Conservation (phyloP, 2,329 filamentous ascomycete genomes). For the Fusarium oxysporum region DNA sequence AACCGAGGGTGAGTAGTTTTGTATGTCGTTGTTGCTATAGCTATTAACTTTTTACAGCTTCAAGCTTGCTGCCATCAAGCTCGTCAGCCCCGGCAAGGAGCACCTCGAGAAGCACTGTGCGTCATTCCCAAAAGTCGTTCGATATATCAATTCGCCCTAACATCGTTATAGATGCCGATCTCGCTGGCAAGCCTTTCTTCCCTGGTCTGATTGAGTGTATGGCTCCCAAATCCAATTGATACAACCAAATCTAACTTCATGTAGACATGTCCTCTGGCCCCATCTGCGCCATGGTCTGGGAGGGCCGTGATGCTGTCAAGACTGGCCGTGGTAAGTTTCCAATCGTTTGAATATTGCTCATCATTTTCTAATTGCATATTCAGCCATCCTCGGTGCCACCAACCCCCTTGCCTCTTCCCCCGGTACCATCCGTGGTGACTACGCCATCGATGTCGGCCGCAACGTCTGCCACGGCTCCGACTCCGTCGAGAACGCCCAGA, state of each 20-base stretch:
- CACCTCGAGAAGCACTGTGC: constrained; percentile 97
- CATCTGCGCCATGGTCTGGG: constrained; percentile 99
- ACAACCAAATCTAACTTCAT: constrained; percentile 15
- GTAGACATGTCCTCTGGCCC: constrained; percentile 96
- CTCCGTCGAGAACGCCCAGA: constrained; percentile 98
- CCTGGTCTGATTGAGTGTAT: constrained; percentile 89
- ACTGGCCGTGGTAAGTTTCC: constrained; percentile 83
- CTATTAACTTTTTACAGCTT: constrained; percentile 67
- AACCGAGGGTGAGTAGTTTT: constrained; percentile 77
- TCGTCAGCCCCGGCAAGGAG: constrained; percentile 86
- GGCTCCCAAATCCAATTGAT: constrained; percentile 48
- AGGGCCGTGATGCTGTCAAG: constrained; percentile 99
- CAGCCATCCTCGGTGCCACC: constrained; percentile 95
- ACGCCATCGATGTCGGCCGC: constrained; percentile 83
- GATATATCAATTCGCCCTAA: constrained; percentile 42
- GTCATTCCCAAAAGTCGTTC: constrained; percentile 46
- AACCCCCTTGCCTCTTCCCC: constrained; percentile 95
- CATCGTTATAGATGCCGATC: constrained; percentile 75
- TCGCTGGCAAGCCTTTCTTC: constrained; percentile 97
- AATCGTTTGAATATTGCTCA: neutral
- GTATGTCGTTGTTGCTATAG: constrained; percentile 13
- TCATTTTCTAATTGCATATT: constrained; percentile 30
- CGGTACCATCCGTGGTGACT: constrained; percentile 98
- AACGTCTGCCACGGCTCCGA: constrained; percentile 99
- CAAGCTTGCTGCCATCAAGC: constrained; percentile 99